Base-by-base conservation (phyloP, 331 rosid species). In the Quercus phellos region DNA sequence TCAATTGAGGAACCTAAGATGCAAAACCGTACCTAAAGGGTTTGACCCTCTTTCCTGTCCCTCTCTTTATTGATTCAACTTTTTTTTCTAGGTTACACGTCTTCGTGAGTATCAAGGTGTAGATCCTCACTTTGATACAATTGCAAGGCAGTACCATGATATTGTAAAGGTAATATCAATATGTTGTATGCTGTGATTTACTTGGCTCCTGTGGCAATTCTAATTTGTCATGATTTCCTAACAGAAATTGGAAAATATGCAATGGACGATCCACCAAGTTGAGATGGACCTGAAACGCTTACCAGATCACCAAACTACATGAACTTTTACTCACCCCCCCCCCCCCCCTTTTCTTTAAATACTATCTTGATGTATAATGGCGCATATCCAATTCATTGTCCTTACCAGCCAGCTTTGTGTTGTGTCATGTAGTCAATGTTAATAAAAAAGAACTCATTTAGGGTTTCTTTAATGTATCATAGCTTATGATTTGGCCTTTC, bases 221-320 rank as follows among this genome's bases (percentile, higher is more conserved):
- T 53, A 0, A 74, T 29, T 3, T 60, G 35, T 38, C 76, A 38
- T 78, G 63, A 35, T 78, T 58, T 55, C 50, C 70, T 19, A 83
- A 76, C 94, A 95, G 98, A 89, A 91, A 85, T 79, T 95, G 82
- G 97, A 91, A 82, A 88, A 90, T 70, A 87, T 95, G 96, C 94
- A 89, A 79, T 93, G 99, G 99, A 95, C 96, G 30, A 95, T 95
- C 72, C 87, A 90, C 58, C 94, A 95, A 84, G 98, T 95, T 75
- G 97, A 95, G 80, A 90, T 86, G 91, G 99, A 93, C 82, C 84
- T 89, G 78, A 89, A 84, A 73, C 96, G 86, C 80, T 75, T 82
- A 79, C 97, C 89, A 3, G 96, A 92, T 70, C 78, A 87, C 24
- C 76, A 84, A 26, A 80, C 55, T 60, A 35, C 88, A 5, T 89